Conservation (phyloP, 441 rosid species). For the Daphne laureola region DNA sequence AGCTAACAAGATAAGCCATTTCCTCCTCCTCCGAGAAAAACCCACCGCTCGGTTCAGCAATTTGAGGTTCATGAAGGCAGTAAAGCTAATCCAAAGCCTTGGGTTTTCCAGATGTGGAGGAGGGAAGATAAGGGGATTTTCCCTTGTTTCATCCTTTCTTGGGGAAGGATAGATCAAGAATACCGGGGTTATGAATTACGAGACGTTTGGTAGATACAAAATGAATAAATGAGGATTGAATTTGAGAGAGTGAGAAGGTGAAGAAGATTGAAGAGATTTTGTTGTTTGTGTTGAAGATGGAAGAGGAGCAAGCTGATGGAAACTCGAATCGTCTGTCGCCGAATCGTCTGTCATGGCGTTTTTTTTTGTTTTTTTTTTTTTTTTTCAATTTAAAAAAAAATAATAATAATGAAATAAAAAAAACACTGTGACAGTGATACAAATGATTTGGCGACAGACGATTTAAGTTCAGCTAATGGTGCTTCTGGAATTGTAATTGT, state of each 20-base stretch:
- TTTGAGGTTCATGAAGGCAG: slow-evolving; percentile 47
- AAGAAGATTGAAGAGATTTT: background rate
- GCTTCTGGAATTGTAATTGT: too few species aligned
- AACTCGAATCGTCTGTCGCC: too few species aligned
- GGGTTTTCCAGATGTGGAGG: background rate
- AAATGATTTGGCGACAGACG: too few species aligned
- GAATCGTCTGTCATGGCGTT: too few species aligned
- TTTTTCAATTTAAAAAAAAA: too few species aligned
- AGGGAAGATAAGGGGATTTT: background rate
- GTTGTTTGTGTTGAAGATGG: background rate
- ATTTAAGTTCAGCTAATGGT: too few species aligned
- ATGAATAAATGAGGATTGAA: background rate
- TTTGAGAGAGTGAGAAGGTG: slow-evolving; percentile 2
- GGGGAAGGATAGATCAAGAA: slow-evolving; percentile 9
- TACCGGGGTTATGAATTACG: background rate
- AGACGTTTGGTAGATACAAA: background rate
- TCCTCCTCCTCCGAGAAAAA: slow-evolving; percentile 39
- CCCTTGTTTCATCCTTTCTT: background rate
- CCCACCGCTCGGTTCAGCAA: slow-evolving; percentile 29
- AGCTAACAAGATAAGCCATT: slow-evolving; percentile 45
- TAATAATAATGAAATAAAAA: too few species aligned
- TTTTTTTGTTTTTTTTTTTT: too few species aligned
- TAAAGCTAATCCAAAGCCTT: background rate
- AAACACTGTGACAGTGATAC: too few species aligned
- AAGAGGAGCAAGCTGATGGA: too few species aligned